These are phyloP conservation scores for Phytopythium chamaehyphon DNA, from an alignment of 352 stramenopile species.

Conservation along the genomic window DNA sequence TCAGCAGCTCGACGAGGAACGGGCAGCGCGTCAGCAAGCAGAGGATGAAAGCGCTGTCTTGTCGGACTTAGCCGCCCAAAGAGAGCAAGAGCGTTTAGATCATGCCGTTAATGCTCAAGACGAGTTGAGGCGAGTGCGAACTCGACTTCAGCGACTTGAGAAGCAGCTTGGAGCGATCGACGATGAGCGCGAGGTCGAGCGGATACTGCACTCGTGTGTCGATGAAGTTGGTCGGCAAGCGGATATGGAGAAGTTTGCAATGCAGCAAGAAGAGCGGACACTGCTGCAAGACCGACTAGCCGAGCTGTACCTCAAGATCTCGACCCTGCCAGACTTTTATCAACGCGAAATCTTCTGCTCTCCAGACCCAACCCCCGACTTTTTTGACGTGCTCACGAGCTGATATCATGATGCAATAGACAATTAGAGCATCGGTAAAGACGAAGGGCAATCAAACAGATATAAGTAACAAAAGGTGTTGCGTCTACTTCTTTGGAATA, in stretches of 20 bases:
- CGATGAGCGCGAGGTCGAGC: conserved; percentile 43
- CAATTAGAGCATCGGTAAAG: conserved; percentile 1
- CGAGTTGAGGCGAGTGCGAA: conserved; percentile 16
- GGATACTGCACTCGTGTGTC: conserved; percentile 53
- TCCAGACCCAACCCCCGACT: conserved; percentile 59
- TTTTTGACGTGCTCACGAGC: conserved; percentile 74
- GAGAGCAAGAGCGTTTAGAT: conserved; percentile 24
- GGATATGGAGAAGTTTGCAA: conserved; percentile 53
- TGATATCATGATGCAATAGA: conserved; percentile 1
- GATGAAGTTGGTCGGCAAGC: conserved; percentile 43
- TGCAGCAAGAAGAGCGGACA: conserved; percentile 64
- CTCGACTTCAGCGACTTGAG: conserved; percentile 51
- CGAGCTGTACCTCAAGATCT: conserved; percentile 80
- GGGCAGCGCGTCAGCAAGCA: conserved; percentile 14
- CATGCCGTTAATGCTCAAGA: conserved; percentile 7
- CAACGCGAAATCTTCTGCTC: conserved; percentile 84
- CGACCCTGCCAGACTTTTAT: conserved; percentile 81
- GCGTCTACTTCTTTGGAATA: no score
- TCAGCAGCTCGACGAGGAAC: conserved; percentile 29
- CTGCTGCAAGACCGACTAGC: conserved; percentile 65
- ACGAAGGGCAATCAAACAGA: not conserved
- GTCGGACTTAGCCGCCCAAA: conserved; percentile 15
- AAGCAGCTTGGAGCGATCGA: conserved; percentile 50
- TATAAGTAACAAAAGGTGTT: no score
- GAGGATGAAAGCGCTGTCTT: conserved; percentile 23